phyloP scores from a whole-genome alignment of 2,329 filamentous ascomycete genomes.

The Claviceps citrina region DNA sequence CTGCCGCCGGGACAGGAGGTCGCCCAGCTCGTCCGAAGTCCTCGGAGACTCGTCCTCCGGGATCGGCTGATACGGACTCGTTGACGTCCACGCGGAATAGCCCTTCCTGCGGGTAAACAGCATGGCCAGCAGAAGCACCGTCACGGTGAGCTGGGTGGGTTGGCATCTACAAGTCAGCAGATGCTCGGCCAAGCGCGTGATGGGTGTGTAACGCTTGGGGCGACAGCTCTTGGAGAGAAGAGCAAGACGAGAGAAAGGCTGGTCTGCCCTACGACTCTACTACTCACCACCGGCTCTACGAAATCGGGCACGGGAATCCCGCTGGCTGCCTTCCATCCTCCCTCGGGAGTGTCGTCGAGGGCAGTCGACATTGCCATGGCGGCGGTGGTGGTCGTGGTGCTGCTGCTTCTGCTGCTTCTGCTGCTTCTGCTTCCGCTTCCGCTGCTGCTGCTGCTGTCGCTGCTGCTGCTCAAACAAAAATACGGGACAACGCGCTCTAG shows the following conservation, averaged over 20 bases:
- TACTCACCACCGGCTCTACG: constrained; percentile 19
- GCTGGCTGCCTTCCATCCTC: constrained; percentile 13
- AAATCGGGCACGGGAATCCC: constrained; percentile 19
- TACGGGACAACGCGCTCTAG: no score
- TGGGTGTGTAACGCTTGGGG: no score
- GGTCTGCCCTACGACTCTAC: not conserved
- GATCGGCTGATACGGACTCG: constrained; percentile 11
- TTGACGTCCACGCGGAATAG: constrained; percentile 17
- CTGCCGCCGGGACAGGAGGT: constrained; percentile 4
- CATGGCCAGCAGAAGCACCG: constrained; percentile 22
- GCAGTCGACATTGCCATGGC: not conserved
- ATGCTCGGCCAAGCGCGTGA: not conserved
- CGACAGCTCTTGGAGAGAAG: no score
- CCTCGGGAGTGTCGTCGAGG: constrained; percentile 9
- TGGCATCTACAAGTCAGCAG: not conserved
- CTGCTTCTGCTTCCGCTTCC: no score
- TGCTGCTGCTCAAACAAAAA: no score
- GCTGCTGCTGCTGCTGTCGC: no score
- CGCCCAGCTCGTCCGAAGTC: constrained; percentile 11
- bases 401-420: no score
- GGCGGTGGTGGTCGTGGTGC: no score
- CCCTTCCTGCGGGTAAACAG: constrained; percentile 21
- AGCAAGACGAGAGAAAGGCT: not conserved
- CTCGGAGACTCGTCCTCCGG: constrained; percentile 12
- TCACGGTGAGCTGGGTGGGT: constrained; percentile 19